Conservation (phyloP, 129 eudicot genomes). For the Chrysanthemum lavandulifolium region DNA sequence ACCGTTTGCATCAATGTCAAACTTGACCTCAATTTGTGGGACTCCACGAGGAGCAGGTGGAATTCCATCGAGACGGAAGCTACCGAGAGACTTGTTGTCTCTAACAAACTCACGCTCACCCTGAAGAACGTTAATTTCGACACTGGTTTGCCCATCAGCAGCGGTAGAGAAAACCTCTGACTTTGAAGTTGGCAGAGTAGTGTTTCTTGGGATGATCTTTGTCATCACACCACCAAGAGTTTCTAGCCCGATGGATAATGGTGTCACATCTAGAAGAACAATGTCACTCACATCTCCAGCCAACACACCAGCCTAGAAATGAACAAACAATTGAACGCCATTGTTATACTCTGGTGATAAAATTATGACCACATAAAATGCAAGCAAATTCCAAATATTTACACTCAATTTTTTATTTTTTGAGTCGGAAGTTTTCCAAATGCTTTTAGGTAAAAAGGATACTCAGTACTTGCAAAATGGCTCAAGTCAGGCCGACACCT, state of each 20-base stretch:
- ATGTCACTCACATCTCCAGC: conserved; percentile 97
- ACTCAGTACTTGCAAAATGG: too few species aligned
- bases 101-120: conserved; percentile 97
- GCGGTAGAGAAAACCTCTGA: conserved; percentile 99
- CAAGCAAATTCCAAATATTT: neutral
- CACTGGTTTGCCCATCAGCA: conserved; percentile 99
- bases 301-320: conserved; percentile 88
- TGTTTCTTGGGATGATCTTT: conserved; percentile 91
- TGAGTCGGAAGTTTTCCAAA: too few species aligned
- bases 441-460: too few species aligned
- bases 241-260: conserved; percentile 89
- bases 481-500: too few species aligned
- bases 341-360: neutral
- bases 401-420: neutral
- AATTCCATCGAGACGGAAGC: conserved; percentile 40
- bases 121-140: conserved; percentile 94
- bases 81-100: conserved; percentile 50
- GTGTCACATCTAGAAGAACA: conserved; percentile 93
- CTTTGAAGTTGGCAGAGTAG: conserved; percentile 92
- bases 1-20: conserved; percentile 39
- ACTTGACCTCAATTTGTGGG: conserved; percentile 36
- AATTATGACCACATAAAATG: neutral
- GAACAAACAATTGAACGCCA: neutral
- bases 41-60: conserved; percentile 46
- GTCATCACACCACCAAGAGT: conserved; percentile 99